Evolutionary conservation across 1,284 basidiomycete species (phyloP).

Genomic region (Somion occarium): DNA sequence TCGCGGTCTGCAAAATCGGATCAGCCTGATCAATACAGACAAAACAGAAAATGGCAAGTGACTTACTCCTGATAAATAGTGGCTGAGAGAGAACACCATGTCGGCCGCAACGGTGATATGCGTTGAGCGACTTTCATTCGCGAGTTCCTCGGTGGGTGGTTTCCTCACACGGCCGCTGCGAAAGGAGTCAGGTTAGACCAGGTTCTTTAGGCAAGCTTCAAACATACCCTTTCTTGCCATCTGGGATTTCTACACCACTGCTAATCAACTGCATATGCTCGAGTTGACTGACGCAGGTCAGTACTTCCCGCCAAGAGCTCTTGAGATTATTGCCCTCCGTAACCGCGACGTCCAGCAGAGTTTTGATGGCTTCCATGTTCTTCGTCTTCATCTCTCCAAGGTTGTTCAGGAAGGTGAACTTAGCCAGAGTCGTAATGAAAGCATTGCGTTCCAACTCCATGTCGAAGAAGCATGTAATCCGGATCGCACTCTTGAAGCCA

Average conservation of each 20-base stretch:
- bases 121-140: constrained; percentile 94
- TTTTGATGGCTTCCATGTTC: constrained; percentile 97
- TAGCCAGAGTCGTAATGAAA: constrained; percentile 95
- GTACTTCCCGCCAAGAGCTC: constrained; percentile 92
- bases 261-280: constrained; percentile 97
- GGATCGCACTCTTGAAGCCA: constrained; percentile 91
- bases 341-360: constrained; percentile 88
- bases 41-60: constrained; percentile 12
- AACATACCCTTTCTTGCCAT: constrained; percentile 76
- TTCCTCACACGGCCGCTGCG: constrained; percentile 56
- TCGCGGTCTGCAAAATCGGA: constrained; percentile 92
- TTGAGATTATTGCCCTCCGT: constrained; percentile 93
- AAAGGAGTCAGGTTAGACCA: not conserved
- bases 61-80: constrained; percentile 89
- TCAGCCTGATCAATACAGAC: constrained; percentile 10
- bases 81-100: constrained; percentile 97
- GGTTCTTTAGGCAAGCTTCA: not conserved
- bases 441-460: constrained; percentile 94
- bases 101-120: constrained; percentile 99
- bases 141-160: constrained; percentile 87
- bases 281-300: constrained; percentile 94
- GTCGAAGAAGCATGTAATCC: constrained; percentile 92
- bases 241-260: constrained; percentile 80
- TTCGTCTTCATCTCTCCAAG: constrained; percentile 97
- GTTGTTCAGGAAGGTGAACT: constrained; percentile 96